Evolutionary conservation across 441 rosid genomes (phyloP).

Genomic region (Erodium trifolium): DNA sequence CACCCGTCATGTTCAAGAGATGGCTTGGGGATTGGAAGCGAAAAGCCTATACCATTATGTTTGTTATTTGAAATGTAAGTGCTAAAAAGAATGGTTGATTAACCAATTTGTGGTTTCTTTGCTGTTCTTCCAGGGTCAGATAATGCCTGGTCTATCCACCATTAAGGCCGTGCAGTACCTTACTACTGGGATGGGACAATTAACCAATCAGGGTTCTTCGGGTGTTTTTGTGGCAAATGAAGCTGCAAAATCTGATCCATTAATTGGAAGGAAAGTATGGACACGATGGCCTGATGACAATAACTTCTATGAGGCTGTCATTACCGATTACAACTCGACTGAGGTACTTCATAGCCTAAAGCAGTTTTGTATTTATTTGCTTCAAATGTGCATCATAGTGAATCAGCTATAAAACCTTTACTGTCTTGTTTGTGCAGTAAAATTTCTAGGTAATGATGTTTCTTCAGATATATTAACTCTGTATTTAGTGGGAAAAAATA

Average conservation of each 20-base stretch:
- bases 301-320: conserved; percentile 80
- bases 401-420: conserved; percentile 15
- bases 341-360: conserved; percentile 38
- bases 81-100: conserved; percentile 8
- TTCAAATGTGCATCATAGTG: background rate
- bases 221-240: conserved; percentile 40
- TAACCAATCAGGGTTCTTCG: conserved; percentile 35
- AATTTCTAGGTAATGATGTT: background rate
- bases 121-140: conserved; percentile 26
- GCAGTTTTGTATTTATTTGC: conserved; percentile 13
- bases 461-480: background rate
- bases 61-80: conserved; percentile 13
- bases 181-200: conserved; percentile 40
- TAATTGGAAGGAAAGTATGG: conserved; percentile 82
- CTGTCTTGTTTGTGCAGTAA: background rate
- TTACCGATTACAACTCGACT: conserved; percentile 58
- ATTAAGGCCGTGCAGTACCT: conserved; percentile 47
- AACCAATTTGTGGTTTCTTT: conserved; percentile 12
- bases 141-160: conserved; percentile 32
- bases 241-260: conserved; percentile 48
- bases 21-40: conserved; percentile 27
- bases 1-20: conserved; percentile 29
- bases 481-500: background rate
- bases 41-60: conserved; percentile 22
- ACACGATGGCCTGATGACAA: conserved; percentile 95